A percentile compares a stretch with the other conserved stretches of the same genome.
These are phyloP conservation scores for Xerocomus brunneocitrinus DNA, from an alignment of 768 basidiomycete genomes.

Conservation along the genomic window DNA sequence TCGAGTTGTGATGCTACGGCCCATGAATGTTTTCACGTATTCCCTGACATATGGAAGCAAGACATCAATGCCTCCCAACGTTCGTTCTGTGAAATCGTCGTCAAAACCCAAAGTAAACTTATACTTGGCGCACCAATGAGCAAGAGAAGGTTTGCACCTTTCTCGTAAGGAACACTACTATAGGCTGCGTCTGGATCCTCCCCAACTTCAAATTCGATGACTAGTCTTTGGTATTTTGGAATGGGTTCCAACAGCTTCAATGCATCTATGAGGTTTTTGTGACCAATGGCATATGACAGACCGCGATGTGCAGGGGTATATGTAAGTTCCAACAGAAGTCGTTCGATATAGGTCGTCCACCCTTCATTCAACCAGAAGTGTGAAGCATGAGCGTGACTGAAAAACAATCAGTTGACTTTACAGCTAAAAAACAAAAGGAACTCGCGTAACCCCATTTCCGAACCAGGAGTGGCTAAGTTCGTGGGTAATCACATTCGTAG, in stretches of 20 bases:
- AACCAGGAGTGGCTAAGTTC: conserved; percentile 88
- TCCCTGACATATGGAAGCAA: conserved; percentile 55
- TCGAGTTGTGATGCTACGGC: conserved; percentile 52
- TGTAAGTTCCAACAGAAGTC: conserved; percentile 64
- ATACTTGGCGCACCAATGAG: conserved; percentile 55
- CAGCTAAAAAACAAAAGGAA: conserved; percentile 5
- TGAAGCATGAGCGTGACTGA: conserved; percentile 62
- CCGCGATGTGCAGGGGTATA: conserved; percentile 74
- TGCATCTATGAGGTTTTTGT: conserved; percentile 66
- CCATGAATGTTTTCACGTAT: conserved; percentile 52
- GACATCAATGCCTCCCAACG: conserved; percentile 52
- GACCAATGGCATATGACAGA: conserved; percentile 78
- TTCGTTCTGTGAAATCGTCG: conserved; percentile 38
- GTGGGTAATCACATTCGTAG: conserved; percentile 88
- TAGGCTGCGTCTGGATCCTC: conserved; percentile 81
- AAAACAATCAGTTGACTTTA: background rate
- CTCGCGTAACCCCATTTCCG: conserved; percentile 78
- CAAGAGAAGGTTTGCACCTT: conserved; percentile 85
- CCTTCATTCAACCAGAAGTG: conserved; percentile 93
- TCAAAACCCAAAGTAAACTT: background rate
- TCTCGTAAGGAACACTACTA: conserved; percentile 76
- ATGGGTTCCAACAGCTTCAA: conserved; percentile 53
- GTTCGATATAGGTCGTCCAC: conserved; percentile 93
- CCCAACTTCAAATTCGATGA: conserved; percentile 63
- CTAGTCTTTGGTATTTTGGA: conserved; percentile 73